These are phyloP conservation scores for Adansonia grandidieri DNA, from an alignment of 441 rosid genomes.

Conservation along the genomic window DNA sequence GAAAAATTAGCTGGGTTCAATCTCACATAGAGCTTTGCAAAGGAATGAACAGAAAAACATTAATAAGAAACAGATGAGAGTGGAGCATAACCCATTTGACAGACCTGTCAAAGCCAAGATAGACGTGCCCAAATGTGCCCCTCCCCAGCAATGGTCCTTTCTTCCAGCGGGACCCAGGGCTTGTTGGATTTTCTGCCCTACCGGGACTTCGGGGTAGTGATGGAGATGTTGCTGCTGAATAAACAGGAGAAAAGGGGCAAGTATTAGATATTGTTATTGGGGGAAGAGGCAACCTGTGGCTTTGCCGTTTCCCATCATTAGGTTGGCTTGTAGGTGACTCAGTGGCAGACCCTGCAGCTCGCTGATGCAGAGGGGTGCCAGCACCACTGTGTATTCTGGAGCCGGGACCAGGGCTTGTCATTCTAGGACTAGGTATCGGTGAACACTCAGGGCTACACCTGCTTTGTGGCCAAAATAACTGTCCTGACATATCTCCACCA, in stretches of 20 bases:
- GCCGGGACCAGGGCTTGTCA: conserved; percentile 94
- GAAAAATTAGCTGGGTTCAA: conserved; percentile 7
- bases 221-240: conserved; percentile 80
- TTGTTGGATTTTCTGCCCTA: conserved; percentile 65
- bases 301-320: conserved; percentile 70
- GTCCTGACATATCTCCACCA: conserved; percentile 90
- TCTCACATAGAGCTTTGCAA: background rate
- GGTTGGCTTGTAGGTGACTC: conserved; percentile 68
- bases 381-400: conserved; percentile 92
- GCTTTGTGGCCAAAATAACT: conserved; percentile 87
- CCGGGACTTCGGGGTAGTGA: conserved; percentile 88
- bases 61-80: conserved; percentile 11
- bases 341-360: conserved; percentile 60
- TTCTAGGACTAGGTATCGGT: conserved; percentile 91
- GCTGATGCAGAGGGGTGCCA: conserved; percentile 86
- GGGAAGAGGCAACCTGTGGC: conserved; percentile 87
- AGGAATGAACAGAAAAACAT: background rate
- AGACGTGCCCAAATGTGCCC: conserved; percentile 93
- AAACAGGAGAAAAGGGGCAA: conserved; percentile 69
- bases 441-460: conserved; percentile 98
- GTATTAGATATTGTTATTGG: conserved; percentile 67
- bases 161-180: conserved; percentile 87
- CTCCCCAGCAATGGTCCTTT: conserved; percentile 80
- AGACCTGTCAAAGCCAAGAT: conserved; percentile 88
- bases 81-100: conserved; percentile 27